These are phyloP conservation scores for Samsoniella hepiali DNA, from an alignment of 2,329 filamentous ascomycete species.

Conservation along the genomic window DNA sequence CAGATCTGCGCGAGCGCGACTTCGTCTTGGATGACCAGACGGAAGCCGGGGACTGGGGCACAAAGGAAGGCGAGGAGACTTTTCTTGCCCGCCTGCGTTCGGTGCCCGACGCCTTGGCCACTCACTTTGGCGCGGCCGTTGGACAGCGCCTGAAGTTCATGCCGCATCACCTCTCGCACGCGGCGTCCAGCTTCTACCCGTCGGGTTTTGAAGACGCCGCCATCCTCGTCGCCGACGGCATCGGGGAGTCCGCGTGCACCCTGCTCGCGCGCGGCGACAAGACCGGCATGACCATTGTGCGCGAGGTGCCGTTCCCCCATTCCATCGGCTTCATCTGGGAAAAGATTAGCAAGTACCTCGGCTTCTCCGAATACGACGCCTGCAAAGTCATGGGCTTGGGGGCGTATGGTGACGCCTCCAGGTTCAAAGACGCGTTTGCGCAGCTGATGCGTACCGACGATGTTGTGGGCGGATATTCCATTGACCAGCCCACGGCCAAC, in stretches of 20 bases:
- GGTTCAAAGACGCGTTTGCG: conserved; percentile 3
- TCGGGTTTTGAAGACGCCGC: conserved; percentile 5
- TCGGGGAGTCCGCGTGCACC: conserved; percentile 11
- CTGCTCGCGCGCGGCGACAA: conserved; percentile 19
- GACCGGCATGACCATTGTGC: conserved; percentile 23
- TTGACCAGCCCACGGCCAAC: conserved; percentile 3
- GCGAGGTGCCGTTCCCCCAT: conserved; percentile 6
- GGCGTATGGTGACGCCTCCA: conserved; percentile 6
- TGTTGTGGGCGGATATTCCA: not conserved
- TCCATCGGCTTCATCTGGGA: conserved; percentile 14
- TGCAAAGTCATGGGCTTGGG: conserved; percentile 11
- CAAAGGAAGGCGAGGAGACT: conserved; percentile 4
- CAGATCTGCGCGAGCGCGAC: not conserved
- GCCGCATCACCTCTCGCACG: conserved; percentile 13
- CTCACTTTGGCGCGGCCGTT: not conserved
- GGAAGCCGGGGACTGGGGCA: conserved; percentile 11
- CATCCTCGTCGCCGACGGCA: conserved; percentile 14
- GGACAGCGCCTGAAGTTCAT: not conserved
- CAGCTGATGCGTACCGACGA: not conserved
- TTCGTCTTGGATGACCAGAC: conserved; percentile 9
- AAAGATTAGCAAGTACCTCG: conserved; percentile 14
- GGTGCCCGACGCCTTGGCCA: conserved; percentile 4
- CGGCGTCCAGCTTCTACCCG: conserved; percentile 12
- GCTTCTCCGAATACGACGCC: conserved; percentile 11
- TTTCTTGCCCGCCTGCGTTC: conserved; percentile 2